Evolutionary conservation across 2,329 filamentous ascomycete species (phyloP).

Genomic region (Aureobasidium namibiae): DNA sequence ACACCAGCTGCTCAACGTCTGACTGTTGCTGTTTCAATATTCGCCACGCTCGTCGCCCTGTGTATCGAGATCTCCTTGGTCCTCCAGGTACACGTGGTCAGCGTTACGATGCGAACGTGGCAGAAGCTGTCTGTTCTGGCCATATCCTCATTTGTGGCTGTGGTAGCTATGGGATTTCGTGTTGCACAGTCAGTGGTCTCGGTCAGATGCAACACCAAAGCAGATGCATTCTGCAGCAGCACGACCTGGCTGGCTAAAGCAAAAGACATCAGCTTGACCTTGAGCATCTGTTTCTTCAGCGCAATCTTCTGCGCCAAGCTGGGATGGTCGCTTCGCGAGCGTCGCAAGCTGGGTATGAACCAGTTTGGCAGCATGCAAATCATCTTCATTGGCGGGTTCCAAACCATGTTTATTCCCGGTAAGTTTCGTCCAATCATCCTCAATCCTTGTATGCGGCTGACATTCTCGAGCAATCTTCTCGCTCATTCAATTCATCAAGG

Average conservation of each 20-base stretch:
- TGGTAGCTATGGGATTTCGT: conserved; percentile 46
- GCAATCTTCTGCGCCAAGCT: conserved; percentile 56
- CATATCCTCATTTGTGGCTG: conserved; percentile 41
- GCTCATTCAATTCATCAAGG: conserved; percentile 44
- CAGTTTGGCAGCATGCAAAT: conserved; percentile 59
- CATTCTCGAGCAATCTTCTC: conserved; percentile 49
- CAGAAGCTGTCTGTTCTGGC: conserved; percentile 40
- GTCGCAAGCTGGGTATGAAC: conserved; percentile 48
- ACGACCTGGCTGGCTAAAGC: conserved; percentile 19
- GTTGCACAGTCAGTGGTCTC: conserved; percentile 45
- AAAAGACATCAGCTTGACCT: conserved; percentile 41
- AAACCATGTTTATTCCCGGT: conserved; percentile 59
- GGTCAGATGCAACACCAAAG: conserved; percentile 19
- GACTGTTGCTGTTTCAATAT: conserved; percentile 41
- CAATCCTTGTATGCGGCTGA: conserved; percentile 3
- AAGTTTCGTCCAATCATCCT: conserved; percentile 21
- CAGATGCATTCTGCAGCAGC: conserved; percentile 11
- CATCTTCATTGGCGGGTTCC: conserved; percentile 59
- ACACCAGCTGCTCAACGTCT: conserved; percentile 15
- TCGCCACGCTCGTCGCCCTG: conserved; percentile 46
- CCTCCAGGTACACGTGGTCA: conserved; percentile 57
- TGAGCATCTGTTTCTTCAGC: conserved; percentile 55
- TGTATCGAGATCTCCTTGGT: conserved; percentile 52
- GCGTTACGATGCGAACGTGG: conserved; percentile 37
- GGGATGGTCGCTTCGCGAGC: conserved; percentile 47